phyloP scores from a whole-genome alignment of 164 flowering plant genomes.

The Buxus sempervirens region DNA sequence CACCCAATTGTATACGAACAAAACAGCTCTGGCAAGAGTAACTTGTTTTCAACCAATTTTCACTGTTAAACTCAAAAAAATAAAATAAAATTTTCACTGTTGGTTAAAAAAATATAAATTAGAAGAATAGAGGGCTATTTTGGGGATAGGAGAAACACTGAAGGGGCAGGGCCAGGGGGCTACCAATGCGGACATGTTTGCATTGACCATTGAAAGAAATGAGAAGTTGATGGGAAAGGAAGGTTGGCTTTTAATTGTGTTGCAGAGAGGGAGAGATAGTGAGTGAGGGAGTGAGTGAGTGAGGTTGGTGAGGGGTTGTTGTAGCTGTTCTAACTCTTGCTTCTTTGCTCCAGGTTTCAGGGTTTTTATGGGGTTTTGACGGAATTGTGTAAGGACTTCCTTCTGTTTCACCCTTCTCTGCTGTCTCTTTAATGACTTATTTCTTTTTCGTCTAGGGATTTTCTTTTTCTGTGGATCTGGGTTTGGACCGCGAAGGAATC shows the following conservation, averaged over 20 bases:
- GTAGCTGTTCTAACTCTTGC: neutral
- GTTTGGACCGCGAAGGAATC: neutral
- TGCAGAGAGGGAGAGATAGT: neutral
- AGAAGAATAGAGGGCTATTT: too few relatives aligned
- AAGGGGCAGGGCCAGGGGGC: too few relatives aligned
- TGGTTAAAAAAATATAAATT: too few relatives aligned
- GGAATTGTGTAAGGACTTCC: neutral
- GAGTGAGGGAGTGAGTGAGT: neutral
- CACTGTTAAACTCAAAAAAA: too few relatives aligned
- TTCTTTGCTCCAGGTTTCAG: neutral
- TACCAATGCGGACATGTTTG: too few relatives aligned
- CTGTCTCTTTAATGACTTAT: neutral
- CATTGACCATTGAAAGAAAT: neutral
- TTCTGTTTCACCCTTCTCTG: neutral
- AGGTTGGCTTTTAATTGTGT: neutral
- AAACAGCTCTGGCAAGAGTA: too few relatives aligned
- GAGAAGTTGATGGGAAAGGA: neutral
- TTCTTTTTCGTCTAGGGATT: neutral
- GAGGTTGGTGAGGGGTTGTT: constrained; percentile 2
- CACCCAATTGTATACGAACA: too few relatives aligned
- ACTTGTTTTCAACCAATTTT: too few relatives aligned
- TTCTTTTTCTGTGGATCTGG: neutral
- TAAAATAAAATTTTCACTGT: too few relatives aligned
- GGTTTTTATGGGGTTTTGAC: neutral
- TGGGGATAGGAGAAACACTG: too few relatives aligned